Conservation (phyloP, 1,284 basidiomycete species). For the Golubevia sp. region DNA sequence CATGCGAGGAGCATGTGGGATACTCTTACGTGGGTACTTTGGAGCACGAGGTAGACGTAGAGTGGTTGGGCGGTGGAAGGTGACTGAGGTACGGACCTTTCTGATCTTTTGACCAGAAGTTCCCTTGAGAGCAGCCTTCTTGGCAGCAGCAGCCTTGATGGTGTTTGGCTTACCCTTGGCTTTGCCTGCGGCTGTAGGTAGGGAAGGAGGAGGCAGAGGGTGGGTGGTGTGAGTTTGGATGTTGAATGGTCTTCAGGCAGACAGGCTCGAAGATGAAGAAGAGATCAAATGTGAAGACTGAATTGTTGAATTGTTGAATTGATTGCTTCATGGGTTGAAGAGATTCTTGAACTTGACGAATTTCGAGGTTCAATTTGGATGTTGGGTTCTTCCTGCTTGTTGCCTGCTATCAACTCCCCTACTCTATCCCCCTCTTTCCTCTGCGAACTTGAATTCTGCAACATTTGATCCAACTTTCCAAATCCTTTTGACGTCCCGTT, state of each 20-base stretch:
- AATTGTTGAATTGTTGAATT: too few relatives aligned
- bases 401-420: too few relatives aligned
- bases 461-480: too few relatives aligned
- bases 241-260: background rate
- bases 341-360: too few relatives aligned
- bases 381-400: too few relatives aligned
- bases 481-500: background rate
- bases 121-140: constrained; percentile 61
- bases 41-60: constrained; percentile 81
- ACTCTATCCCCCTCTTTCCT: too few relatives aligned
- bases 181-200: constrained; percentile 14
- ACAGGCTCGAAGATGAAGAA: background rate
- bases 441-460: too few relatives aligned
- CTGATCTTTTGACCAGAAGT: constrained; percentile 52
- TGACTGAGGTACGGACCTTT: constrained; percentile 57
- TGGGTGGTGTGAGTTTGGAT: background rate
- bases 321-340: too few relatives aligned
- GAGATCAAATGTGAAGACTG: too few relatives aligned
- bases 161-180: constrained; percentile 31
- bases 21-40: constrained; percentile 90
- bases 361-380: too few relatives aligned
- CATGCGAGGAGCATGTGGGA: constrained; percentile 94
- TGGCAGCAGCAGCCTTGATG: constrained; percentile 55
- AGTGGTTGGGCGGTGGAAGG: constrained; percentile 75
- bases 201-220: background rate